Conservation (phyloP, 148 eudicot genomes). For the Cornus controversa region DNA sequence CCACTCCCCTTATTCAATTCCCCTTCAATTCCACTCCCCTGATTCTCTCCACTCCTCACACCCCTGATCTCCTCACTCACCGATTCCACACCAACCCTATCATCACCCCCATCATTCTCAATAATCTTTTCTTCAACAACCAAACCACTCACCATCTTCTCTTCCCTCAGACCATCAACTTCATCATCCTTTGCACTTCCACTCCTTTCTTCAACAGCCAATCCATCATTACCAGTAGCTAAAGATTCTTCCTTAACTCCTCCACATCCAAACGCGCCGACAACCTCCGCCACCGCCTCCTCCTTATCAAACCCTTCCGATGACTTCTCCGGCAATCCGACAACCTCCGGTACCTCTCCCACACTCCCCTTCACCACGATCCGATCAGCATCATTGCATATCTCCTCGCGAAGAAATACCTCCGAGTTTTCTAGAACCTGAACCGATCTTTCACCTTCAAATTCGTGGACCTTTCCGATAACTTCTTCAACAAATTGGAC, state of each 20-base stretch:
- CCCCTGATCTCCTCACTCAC: background rate
- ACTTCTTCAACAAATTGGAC: slow-evolving; percentile 37
- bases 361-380: background rate
- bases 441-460: background rate
- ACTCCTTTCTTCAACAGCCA: slow-evolving; percentile 1
- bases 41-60: slow-evolving; percentile 11
- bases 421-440: background rate
- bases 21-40: slow-evolving; percentile 14
- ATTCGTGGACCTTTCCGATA: slow-evolving; percentile 2
- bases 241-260: background rate
- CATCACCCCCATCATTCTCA: slow-evolving; percentile 6
- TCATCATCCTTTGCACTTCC: slow-evolving; percentile 6
- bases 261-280: background rate
- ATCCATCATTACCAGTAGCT: slow-evolving; percentile 5
- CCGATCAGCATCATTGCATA: background rate
- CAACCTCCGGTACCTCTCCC: too few species aligned
- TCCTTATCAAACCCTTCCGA: background rate
- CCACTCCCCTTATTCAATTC: slow-evolving; percentile 9
- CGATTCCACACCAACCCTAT: slow-evolving; percentile 4
- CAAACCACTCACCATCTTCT: background rate
- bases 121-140: background rate
- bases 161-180: background rate
- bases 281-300: too few species aligned
- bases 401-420: background rate
- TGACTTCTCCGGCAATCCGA: background rate